Evolutionary conservation across 164 flowering plant species (phyloP), one percentile per base, ranked within the genome.

Genomic region (Dillenia suffruticosa): DNA sequence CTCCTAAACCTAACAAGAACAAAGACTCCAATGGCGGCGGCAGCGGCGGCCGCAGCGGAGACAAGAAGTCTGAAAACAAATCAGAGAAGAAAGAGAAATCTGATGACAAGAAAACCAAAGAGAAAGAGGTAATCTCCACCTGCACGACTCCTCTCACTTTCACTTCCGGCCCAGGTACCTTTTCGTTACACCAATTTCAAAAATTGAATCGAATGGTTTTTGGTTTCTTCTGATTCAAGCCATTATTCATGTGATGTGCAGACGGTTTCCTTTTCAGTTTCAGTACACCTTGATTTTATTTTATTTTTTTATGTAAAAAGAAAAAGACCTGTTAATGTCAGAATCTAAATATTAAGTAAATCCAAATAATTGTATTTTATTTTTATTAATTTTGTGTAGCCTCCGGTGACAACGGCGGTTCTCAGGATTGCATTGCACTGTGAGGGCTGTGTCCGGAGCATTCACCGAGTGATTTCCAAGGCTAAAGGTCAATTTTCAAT

Each of bases 1-100:
- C 84, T 14, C 86, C 86, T 0, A 24, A 40, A 16, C 75, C 75
- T 11, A 70, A 72, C 49, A 70, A 76, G 58, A 72, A 64, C 5
- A 58, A 68, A 51, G 68, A 67, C 40, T 32, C 40, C 40, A 32
- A 5, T 32, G 40, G 40, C 0, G 68, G 51, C 4, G 71, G 40
- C 0, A 66, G 51, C 4, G 71, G 59, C 22, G 49, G 17, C 10
- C 9, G 19, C 2, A 46, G n/a, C 9, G 17, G 15, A 22, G 1
- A 22, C 26, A 58, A 59, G 17, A 62, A 56, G 44, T n/a, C 54
- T 26, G 63, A 46, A 13, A 54, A 64, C 15, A 59, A 68, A 17
- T 9, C 57, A 15, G 73, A 69, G 40, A 26, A 26, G 40, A 26
- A 46, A 13, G 58, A 64, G 16, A 59, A 68, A 17, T 12, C 57